Conservation (phyloP, 1,284 basidiomycete species). For the Pseudozyma tsukubaensis region DNA sequence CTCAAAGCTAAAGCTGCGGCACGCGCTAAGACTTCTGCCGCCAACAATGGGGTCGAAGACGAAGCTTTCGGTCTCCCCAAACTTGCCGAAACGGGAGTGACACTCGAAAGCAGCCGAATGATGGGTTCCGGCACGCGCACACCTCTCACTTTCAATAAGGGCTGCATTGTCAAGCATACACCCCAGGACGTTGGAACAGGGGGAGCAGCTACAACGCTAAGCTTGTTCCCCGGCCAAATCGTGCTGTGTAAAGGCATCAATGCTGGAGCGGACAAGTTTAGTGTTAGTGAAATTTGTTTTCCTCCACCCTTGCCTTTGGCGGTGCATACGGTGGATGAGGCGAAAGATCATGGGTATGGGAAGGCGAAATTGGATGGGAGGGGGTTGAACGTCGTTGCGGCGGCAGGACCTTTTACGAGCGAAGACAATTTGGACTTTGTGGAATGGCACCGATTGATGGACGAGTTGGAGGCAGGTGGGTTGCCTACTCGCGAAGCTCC, state of each 20-base stretch:
- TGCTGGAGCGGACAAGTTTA: constrained; percentile 87
- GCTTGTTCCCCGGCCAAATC: constrained; percentile 89
- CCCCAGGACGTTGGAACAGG: constrained; percentile 41
- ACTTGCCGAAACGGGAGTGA: constrained; percentile 42
- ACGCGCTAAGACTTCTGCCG: neutral
- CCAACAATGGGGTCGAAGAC: neutral
- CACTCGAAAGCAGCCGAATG: constrained; percentile 58
- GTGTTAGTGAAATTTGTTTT: constrained; percentile 83
- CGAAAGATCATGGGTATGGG: constrained; percentile 45
- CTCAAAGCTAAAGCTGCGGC: constrained; percentile 13
- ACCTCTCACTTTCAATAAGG: constrained; percentile 44
- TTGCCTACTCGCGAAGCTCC: too few relatives aligned
- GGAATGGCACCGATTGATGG: constrained; percentile 61
- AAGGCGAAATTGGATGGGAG: constrained; percentile 30
- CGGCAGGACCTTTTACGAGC: constrained; percentile 56
- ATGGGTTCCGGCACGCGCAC: constrained; percentile 61
- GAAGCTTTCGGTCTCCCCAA: constrained; percentile 29
- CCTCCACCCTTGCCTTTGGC: constrained; percentile 61
- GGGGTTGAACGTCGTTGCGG: constrained; percentile 45
- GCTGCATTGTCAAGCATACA: constrained; percentile 50
- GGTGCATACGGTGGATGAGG: constrained; percentile 40
- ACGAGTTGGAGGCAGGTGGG: constrained; percentile 48
- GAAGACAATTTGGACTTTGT: constrained; percentile 53
- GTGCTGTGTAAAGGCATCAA: constrained; percentile 89
- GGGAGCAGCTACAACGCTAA: constrained; percentile 61